Percentiles rank a stretch among this genome's conserved stretches.
Conservation (phyloP, 2,329 filamentous ascomycete genomes). For the Diaporthe caulivora region DNA sequence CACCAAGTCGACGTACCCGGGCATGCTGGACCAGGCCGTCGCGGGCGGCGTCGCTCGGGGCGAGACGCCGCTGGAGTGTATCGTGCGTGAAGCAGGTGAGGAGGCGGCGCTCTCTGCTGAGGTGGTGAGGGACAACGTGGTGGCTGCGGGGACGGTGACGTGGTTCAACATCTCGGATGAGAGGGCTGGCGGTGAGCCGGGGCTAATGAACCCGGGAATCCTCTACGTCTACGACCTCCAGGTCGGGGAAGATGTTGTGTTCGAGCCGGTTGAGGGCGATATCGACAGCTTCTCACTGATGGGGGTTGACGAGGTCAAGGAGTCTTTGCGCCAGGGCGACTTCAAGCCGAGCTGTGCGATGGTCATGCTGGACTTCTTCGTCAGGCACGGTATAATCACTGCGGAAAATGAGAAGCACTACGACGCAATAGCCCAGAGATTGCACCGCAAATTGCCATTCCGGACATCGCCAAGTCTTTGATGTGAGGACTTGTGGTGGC, state of each 20-base stretch:
- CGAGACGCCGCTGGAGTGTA: slow-evolving; percentile 74
- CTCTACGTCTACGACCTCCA: slow-evolving; percentile 83
- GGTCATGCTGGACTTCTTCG: slow-evolving; percentile 84
- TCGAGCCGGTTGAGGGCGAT: slow-evolving; percentile 80
- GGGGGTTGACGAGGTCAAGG: slow-evolving; percentile 69
- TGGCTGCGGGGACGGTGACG: slow-evolving; percentile 50
- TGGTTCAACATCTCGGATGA: slow-evolving; percentile 33
- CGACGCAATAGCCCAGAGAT: not conserved
- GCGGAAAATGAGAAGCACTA: slow-evolving; percentile 79
- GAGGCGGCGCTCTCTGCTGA: slow-evolving; percentile 66
- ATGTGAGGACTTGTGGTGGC: not conserved
- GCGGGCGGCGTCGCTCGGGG: slow-evolving; percentile 80
- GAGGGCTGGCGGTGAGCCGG: slow-evolving; percentile 15
- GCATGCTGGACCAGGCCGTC: slow-evolving; percentile 83
- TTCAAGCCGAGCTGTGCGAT: slow-evolving; percentile 89
- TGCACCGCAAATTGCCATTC: slow-evolving; percentile 29
- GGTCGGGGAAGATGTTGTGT: slow-evolving; percentile 67
- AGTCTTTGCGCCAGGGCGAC: slow-evolving; percentile 72
- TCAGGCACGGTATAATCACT: slow-evolving; percentile 81
- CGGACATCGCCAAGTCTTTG: not conserved
- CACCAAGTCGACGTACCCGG: slow-evolving; percentile 78
- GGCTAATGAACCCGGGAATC: slow-evolving; percentile 48
- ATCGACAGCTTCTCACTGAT: slow-evolving; percentile 80
- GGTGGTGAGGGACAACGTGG: slow-evolving; percentile 45
- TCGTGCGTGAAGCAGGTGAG: slow-evolving; percentile 79